A percentile compares a stretch with the other conserved stretches of the same genome.
Evolutionary conservation across 1,139 yeast genomes (phyloP).

Genomic region (Eremothecium coryli): DNA sequence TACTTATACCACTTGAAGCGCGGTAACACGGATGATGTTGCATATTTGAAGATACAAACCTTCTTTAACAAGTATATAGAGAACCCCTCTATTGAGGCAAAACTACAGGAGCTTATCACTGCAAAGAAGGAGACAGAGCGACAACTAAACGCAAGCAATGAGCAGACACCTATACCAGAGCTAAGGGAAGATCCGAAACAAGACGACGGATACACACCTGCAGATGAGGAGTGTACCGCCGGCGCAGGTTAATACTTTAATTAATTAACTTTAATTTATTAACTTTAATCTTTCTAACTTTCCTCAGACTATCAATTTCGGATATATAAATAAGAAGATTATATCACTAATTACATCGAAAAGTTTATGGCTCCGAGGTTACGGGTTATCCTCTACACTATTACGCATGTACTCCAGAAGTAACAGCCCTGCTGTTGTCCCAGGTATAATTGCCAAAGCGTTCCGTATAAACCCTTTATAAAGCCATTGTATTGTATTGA

Average conservation of each 20-base stretch:
- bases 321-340: no score
- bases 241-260: background rate
- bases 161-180: background rate
- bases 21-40: constrained; percentile 35
- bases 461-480: constrained; percentile 71
- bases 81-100: constrained; percentile 34
- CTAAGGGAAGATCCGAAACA: no score
- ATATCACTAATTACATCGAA: no score
- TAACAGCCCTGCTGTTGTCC: constrained; percentile 75
- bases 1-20: constrained; percentile 50
- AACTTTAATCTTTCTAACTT: no score
- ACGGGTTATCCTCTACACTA: constrained; percentile 5
- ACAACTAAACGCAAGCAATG: background rate
- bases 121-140: constrained; percentile 30
- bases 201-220: no score
- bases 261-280: background rate
- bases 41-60: constrained; percentile 41
- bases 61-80: constrained; percentile 41
- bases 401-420: constrained; percentile 75
- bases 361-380: no score
- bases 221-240: no score
- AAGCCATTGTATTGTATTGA: constrained; percentile 57
- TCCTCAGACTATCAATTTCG: no score
- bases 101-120: constrained; percentile 33
- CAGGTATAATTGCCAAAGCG: constrained; percentile 71